phyloP scores from a whole-genome alignment of 805 yeast species.

The Kazachstania africana region DNA sequence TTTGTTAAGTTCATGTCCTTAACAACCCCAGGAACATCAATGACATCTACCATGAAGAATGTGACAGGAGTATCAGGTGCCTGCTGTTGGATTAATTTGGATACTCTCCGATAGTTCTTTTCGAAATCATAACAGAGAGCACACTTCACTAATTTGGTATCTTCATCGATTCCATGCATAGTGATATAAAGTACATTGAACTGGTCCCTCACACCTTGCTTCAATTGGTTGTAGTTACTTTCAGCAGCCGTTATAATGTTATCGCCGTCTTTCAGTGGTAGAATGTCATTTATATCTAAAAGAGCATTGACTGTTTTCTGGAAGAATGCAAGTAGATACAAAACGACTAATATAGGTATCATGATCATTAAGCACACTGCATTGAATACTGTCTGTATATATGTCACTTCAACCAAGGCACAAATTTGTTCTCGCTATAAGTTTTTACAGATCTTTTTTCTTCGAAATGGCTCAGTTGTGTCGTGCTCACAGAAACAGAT shows the following conservation, averaged over 20 bases:
- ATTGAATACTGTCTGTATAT: too few species aligned
- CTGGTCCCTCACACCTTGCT: conserved; percentile 41
- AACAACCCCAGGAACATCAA: conserved; percentile 32
- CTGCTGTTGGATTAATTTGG: conserved; percentile 33
- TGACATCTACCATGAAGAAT: conserved; percentile 42
- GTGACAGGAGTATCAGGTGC: conserved; percentile 32
- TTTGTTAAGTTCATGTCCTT: conserved; percentile 32
- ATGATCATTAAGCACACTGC: too few species aligned
- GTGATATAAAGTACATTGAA: conserved; percentile 43
- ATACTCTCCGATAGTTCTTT: conserved; percentile 31
- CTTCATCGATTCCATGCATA: conserved; percentile 31
- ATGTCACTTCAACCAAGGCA: too few species aligned
- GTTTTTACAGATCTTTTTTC: too few species aligned
- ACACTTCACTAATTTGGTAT: conserved; percentile 27
- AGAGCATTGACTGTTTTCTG: not conserved
- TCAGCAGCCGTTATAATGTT: conserved; percentile 34
- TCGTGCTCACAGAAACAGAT: too few species aligned
- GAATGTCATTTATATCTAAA: conserved; percentile 5
- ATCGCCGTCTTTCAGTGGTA: conserved; percentile 16
- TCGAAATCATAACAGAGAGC: conserved; percentile 35
- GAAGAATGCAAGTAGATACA: not conserved
- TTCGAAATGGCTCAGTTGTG: too few species aligned
- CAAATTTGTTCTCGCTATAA: too few species aligned
- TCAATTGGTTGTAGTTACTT: conserved; percentile 29
- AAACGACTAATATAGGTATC: too few species aligned